Evolutionary conservation across 1,284 basidiomycete species (phyloP), one percentile per base, ranked within the genome.

Genomic region (Apiotrichum sp.): DNA sequence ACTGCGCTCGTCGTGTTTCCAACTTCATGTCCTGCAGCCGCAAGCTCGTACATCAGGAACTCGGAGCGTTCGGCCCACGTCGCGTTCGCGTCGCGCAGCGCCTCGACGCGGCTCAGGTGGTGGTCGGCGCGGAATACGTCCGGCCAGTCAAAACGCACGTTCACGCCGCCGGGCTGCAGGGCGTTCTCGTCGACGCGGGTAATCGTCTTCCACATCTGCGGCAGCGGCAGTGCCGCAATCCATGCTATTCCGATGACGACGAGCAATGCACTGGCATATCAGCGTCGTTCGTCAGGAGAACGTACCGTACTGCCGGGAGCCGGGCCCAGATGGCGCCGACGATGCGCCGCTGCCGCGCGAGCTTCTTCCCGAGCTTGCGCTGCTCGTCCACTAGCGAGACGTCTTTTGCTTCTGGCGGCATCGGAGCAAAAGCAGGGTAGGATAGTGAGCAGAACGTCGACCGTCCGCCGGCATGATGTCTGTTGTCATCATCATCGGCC

Each of bases 171-270:
- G 4, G 93, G 92, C 68, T 91, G 88, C 32, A 97, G 77, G 0
- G 93, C 93, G 73, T 97, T 93, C 78, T 97, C 93, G 70, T 93
- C 90, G 47, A 93, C 86, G 70, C 89, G 93, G 14, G 85, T 87
- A 4, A 76, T 71, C n/a, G 2, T 4, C 65, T 85, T 81, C 14
- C 85, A 86, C 3, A 93, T 78, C 2, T 77, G 71, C 14, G 82
- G 79, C 13, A 81, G 79, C 4, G 90, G 90, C 51, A 93, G 80
- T 9, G 81, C 73, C 5, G 85, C 61, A 71, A 93, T 80, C 89
- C 91, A 93, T 31, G 82, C 53, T 70, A 87, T 84, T 13, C 89
- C 89, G 11, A 79, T 71, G 32, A 80, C 53, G 43, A 88, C 82
- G 31, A 93, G 73, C 8, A 52, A 13, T 3, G 55, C 16, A 6